Conservation (phyloP, 1,284 basidiomycete species). For the Sporisorium sorghi region DNA sequence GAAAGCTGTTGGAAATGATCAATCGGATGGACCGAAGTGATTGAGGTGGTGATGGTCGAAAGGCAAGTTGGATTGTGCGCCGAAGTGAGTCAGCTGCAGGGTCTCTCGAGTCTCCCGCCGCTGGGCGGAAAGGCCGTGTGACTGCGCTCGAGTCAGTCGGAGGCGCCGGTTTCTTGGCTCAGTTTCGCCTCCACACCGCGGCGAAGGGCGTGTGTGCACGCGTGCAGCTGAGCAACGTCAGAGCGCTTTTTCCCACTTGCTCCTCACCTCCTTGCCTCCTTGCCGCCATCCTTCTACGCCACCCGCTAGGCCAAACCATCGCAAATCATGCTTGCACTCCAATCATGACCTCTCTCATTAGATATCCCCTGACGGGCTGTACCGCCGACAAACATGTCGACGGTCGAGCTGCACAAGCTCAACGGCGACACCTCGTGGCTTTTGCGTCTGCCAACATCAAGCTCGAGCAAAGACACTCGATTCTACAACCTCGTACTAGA, state of each 20-base stretch:
- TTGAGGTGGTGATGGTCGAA: conserved; percentile 5
- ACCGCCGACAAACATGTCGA: conserved; percentile 11
- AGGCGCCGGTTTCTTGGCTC: background rate
- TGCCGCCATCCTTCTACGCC: background rate
- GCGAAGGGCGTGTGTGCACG: conserved; percentile 4
- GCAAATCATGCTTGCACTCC: background rate
- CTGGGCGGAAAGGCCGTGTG: background rate
- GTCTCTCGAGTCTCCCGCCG: conserved; percentile 9
- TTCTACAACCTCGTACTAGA: conserved; percentile 42
- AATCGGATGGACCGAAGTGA: background rate
- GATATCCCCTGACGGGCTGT: background rate
- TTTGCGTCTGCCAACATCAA: conserved; percentile 18
- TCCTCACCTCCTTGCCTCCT: background rate
- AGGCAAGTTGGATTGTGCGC: too few relatives aligned
- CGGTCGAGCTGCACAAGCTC: conserved; percentile 44
- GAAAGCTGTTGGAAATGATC: background rate
- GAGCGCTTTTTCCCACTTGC: background rate
- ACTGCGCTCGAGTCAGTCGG: conserved; percentile 1
- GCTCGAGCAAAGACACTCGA: background rate
- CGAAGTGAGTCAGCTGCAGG: conserved; percentile 11
- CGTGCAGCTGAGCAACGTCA: conserved; percentile 11
- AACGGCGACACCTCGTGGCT: conserved; percentile 52
- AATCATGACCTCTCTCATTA: conserved; percentile 6
- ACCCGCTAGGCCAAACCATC: conserved; percentile 1
- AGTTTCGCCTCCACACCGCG: conserved; percentile 3